Base-by-base conservation (phyloP, 1,284 basidiomycete genomes). In the Albatrellus sp. region DNA sequence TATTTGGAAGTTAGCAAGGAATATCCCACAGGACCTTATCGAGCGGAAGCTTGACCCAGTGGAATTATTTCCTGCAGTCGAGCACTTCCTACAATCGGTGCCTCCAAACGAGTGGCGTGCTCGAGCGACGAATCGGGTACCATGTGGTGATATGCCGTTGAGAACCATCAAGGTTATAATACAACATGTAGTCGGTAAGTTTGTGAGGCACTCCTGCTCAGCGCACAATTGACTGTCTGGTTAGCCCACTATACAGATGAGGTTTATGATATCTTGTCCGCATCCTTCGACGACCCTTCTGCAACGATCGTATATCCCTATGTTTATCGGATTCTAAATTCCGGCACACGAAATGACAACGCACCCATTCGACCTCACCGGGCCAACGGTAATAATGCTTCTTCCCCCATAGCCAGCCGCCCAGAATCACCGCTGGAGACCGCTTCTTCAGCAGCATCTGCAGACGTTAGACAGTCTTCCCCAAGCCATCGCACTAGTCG, bases 111-210 rank as follows among this genome's bases (percentile, higher is more conserved):
- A 98, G 63, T 99, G 93, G 91, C 80, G 93, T 42, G 80, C 85
- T 14, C 72, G 96, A 48, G 88, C 90, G 2, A 83, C 82, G 3
- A 90, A 90, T 57, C 86, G 86, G 50, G 77, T 98, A 0, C 91
- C 94, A 2, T 85, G 96, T 55, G 92, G 90, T 35, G 96, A 98
- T 57, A 88, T 98, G 88, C 96, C 96, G 2, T 64, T 98, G 53
- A 75, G 94, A 46, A 98, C 96, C 1, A 87, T 98, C 62, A 99
- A 98, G 68, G 93, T 94, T 24, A 90, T 98, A 52, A 87, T 97
- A 33, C 92, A 98, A 63, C 90, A 94, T 59, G 77, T 96, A 46
- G 88, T 96, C 52, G 83, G 90, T 91, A 54, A 67, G 90, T 75
- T 13, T 30, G 31, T 42, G 5, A 31, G 9, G 12, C 29, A 35